Evolutionary conservation across 108 stramenopile genomes (phyloP).

Genomic region (Cyclotella baltica): DNA sequence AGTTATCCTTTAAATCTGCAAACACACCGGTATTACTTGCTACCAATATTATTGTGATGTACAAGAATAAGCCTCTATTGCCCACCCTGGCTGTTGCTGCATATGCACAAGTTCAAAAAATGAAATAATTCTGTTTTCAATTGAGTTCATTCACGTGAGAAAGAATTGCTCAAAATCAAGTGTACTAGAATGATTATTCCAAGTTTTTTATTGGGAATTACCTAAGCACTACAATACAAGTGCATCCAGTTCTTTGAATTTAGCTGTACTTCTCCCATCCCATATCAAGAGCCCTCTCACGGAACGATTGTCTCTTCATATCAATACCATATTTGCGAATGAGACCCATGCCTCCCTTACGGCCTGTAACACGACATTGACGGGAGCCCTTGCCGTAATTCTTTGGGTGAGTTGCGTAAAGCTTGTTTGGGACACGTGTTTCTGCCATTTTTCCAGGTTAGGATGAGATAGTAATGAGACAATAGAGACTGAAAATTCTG

Average conservation of each 20-base stretch:
- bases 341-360: conserved; percentile 88
- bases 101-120: too few relatives aligned
- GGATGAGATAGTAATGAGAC: background rate
- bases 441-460: conserved; percentile 68
- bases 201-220: background rate
- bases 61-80: too few relatives aligned
- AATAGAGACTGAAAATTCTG: background rate
- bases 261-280: conserved; percentile 91
- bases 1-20: too few relatives aligned
- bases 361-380: conserved; percentile 90
- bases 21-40: too few relatives aligned
- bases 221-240: background rate
- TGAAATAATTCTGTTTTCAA: too few relatives aligned
- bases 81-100: too few relatives aligned
- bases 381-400: conserved; percentile 91
- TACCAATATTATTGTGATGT: too few relatives aligned
- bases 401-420: conserved; percentile 91
- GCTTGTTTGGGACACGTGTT: conserved; percentile 88
- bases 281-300: conserved; percentile 88
- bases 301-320: conserved; percentile 94
- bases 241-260: conserved; percentile 11
- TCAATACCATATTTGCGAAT: conserved; percentile 93
- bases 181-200: too few relatives aligned
- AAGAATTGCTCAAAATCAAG: too few relatives aligned
- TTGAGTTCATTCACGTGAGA: too few relatives aligned